A percentile compares a stretch with the other conserved stretches of the same genome.
Conservation (phyloP, 2,329 filamentous ascomycete species). For the Catunica adiposa region DNA sequence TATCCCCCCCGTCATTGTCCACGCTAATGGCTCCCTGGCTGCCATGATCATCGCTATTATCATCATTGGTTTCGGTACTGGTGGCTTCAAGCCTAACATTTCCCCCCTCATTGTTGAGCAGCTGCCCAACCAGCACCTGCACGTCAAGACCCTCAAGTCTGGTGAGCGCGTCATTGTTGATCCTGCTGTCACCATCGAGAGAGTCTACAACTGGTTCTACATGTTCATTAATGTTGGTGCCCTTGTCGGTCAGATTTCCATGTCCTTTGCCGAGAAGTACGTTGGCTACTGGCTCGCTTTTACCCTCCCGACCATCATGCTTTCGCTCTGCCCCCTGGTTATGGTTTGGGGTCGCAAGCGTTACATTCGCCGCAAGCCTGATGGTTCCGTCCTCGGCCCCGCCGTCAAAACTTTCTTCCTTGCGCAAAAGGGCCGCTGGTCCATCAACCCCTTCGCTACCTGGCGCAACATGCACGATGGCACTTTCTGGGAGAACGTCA, state of each 20-base stretch:
- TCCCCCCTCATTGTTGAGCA: constrained; percentile 52
- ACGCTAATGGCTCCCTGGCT: constrained; percentile 38
- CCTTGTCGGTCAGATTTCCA: constrained; percentile 43
- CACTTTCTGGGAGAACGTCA: constrained; percentile 50
- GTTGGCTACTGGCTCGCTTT: constrained; percentile 60
- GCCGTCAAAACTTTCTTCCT: constrained; percentile 42
- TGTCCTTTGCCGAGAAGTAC: constrained; percentile 59
- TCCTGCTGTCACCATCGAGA: constrained; percentile 42
- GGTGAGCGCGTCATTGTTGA: constrained; percentile 51
- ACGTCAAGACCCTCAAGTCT: constrained; percentile 32
- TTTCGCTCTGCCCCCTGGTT: constrained; percentile 45
- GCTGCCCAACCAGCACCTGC: constrained; percentile 37
- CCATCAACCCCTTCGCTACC: constrained; percentile 44
- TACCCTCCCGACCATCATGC: constrained; percentile 49
- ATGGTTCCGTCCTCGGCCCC: constrained; percentile 52
- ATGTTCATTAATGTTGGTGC: constrained; percentile 57
- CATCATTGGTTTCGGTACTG: constrained; percentile 43
- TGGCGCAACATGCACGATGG: constrained; percentile 40
- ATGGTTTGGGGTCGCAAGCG: constrained; percentile 40
- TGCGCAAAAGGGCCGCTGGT: constrained; percentile 54
- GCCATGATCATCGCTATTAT: constrained; percentile 46
- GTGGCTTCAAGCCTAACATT: constrained; percentile 62
- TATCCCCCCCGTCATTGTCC: constrained; percentile 43
- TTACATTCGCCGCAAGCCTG: constrained; percentile 42
- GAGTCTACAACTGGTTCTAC: constrained; percentile 56